These are phyloP conservation scores for Solanum aculeatissimum DNA, from an alignment of 305 asterid genomes.

Conservation along the genomic window DNA sequence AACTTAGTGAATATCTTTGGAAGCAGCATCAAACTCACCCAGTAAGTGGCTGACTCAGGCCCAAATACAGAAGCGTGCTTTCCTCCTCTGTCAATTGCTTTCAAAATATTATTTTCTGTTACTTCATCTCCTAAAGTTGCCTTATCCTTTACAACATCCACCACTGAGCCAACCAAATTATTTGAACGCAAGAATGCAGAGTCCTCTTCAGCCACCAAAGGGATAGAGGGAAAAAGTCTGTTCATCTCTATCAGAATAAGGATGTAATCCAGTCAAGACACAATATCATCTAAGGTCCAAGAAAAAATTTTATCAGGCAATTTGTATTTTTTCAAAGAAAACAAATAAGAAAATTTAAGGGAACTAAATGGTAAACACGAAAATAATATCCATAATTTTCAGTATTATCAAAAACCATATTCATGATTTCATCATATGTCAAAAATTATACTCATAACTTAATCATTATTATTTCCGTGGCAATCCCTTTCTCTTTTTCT, in stretches of 20 bases:
- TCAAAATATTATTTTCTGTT: conserved; percentile 39
- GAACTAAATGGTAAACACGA: neutral
- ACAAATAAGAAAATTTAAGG: neutral
- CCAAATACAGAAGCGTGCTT: conserved; percentile 68
- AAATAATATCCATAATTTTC: neutral
- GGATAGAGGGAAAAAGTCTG: conserved; percentile 70
- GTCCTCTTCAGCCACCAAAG: conserved; percentile 96
- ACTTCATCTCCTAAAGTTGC: conserved; percentile 27
- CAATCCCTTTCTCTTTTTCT: neutral
- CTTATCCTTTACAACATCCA: conserved; percentile 41
- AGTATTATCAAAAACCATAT: neutral
- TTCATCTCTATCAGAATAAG: conserved; percentile 45
- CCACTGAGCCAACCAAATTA: conserved; percentile 62
- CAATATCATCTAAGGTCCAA: neutral
- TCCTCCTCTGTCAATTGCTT: conserved; percentile 95
- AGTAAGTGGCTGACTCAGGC: conserved; percentile 64
- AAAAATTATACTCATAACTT: neutral
- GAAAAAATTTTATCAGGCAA: neutral
- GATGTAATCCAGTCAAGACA: neutral
- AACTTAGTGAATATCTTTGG: neutral
- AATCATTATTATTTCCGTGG: neutral
- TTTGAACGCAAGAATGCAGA: conserved; percentile 66
- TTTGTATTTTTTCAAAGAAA: neutral
- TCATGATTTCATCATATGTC: neutral
- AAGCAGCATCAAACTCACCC: conserved; percentile 45